Evolutionary conservation across 257 asterid genomes (phyloP).

Genomic region (Fraxinus anomala): DNA sequence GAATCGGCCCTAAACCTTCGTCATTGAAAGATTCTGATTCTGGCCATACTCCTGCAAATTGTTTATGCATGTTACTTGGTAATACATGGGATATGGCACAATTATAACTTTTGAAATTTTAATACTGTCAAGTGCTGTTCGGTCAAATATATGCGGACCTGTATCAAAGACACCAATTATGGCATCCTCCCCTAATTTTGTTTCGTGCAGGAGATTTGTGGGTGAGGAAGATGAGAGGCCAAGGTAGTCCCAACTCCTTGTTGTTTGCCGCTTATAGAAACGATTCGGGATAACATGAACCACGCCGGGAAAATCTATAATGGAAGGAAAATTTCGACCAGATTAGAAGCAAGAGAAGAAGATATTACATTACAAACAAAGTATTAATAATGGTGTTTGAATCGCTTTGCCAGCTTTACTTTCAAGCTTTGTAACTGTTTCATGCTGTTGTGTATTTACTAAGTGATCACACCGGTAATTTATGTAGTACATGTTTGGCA

Average conservation of each 20-base stretch:
- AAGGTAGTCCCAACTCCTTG: conserved; percentile 43
- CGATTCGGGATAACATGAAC: conserved; percentile 37
- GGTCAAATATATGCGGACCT: conserved; percentile 12
- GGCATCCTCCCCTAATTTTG: conserved; percentile 39
- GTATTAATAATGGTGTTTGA: no score
- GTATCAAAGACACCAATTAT: conserved; percentile 46
- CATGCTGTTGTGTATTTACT: no score
- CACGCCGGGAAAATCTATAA: conserved; percentile 38
- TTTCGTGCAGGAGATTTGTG: conserved; percentile 26
- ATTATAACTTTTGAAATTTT: background rate
- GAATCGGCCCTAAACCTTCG: conserved; percentile 44
- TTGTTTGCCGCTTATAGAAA: conserved; percentile 37
- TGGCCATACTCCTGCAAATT: conserved; percentile 40
- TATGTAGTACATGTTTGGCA: no score
- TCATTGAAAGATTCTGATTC: conserved; percentile 38
- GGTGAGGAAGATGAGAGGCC: conserved; percentile 37
- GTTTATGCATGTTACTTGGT: background rate
- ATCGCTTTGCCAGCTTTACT: no score
- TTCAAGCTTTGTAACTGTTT: no score
- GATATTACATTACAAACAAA: no score
- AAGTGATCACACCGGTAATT: no score
- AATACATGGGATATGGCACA: background rate
- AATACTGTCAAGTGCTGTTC: background rate
- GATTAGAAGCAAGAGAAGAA: no score
- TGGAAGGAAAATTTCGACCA: background rate